phyloP scores from a whole-genome alignment of 768 basidiomycete species.

The Leucocoprinus leucothites region DNA sequence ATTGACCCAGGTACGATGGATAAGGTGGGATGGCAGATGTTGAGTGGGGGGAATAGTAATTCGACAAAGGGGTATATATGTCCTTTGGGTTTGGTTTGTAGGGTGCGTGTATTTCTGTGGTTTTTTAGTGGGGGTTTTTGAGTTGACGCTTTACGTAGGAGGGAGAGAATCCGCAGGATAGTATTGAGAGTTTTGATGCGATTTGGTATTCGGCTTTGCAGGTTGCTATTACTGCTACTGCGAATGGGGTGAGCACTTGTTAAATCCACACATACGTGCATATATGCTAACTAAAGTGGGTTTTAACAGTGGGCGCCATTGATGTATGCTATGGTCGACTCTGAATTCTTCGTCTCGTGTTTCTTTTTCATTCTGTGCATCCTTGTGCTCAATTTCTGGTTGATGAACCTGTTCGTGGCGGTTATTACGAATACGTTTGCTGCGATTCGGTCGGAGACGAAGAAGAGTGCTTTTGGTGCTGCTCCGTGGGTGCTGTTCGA shows the following conservation, averaged over 20 bases:
- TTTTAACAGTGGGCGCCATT: slow-evolving; percentile 62
- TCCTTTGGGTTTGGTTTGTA: slow-evolving; percentile 81
- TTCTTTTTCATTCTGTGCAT: slow-evolving; percentile 85
- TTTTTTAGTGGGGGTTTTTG: not conserved
- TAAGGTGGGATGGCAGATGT: slow-evolving; percentile 33
- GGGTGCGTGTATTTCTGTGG: slow-evolving; percentile 36
- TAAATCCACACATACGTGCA: not conserved
- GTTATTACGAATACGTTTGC: slow-evolving; percentile 95
- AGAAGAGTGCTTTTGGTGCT: slow-evolving; percentile 90
- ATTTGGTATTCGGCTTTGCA: slow-evolving; percentile 81
- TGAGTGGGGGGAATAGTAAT: slow-evolving; percentile 22
- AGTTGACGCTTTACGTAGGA: slow-evolving; percentile 37
- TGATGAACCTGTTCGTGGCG: slow-evolving; percentile 90
- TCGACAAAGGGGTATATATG: slow-evolving; percentile 84
- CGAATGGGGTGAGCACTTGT: slow-evolving; percentile 59
- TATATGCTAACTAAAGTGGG: not conserved
- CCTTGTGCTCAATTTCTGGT: slow-evolving; percentile 89
- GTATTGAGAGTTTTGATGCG: slow-evolving; percentile 84
- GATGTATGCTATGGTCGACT: slow-evolving; percentile 88
- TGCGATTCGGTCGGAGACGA: slow-evolving; percentile 81
- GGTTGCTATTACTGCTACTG: slow-evolving; percentile 79
- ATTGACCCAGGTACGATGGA: slow-evolving; percentile 58
- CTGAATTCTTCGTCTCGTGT: slow-evolving; percentile 86
- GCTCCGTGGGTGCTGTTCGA: slow-evolving; percentile 47
- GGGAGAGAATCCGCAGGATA: slow-evolving; percentile 57